Percentiles rank a stretch among this genome's conserved stretches.
phyloP scores from a whole-genome alignment of 345 rosid species.

The Populus deltoides region DNA sequence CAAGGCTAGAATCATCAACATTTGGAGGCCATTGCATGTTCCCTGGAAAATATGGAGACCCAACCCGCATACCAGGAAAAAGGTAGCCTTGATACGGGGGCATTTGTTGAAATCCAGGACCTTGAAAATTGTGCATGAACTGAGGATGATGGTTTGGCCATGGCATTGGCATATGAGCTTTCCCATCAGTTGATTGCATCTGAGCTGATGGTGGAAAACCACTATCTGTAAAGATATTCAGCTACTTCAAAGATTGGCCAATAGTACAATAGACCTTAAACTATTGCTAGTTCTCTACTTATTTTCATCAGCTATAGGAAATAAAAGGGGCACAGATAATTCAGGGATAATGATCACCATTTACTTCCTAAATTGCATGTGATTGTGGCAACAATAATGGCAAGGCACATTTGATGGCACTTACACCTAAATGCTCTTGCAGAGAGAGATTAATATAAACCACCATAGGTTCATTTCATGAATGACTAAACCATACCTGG shows the following conservation, averaged over 20 bases:
- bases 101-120: slow-evolving; percentile 55
- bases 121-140: slow-evolving; percentile 80
- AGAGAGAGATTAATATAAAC: not conserved
- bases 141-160: slow-evolving; percentile 81
- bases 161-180: slow-evolving; percentile 52
- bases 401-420: not conserved
- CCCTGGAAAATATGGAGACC: slow-evolving; percentile 72
- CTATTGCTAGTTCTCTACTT: not conserved
- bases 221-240: slow-evolving; percentile 35
- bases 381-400: not conserved
- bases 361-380: not conserved
- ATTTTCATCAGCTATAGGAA: not conserved
- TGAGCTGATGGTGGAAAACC: slow-evolving; percentile 29
- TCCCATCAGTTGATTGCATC: slow-evolving; percentile 35
- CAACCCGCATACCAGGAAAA: slow-evolving; percentile 70
- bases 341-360: not conserved
- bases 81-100: slow-evolving; percentile 62
- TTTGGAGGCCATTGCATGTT: slow-evolving; percentile 76
- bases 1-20: slow-evolving; percentile 43
- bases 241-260: slow-evolving; percentile 2
- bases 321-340: not conserved
- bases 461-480: not conserved
- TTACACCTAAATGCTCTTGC: not conserved
- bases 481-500: slow-evolving; percentile 43
- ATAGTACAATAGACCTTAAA: not conserved